These are phyloP conservation scores for Blastocystis sp. DNA, from an alignment of 352 stramenopile species.

Conservation along the genomic window DNA sequence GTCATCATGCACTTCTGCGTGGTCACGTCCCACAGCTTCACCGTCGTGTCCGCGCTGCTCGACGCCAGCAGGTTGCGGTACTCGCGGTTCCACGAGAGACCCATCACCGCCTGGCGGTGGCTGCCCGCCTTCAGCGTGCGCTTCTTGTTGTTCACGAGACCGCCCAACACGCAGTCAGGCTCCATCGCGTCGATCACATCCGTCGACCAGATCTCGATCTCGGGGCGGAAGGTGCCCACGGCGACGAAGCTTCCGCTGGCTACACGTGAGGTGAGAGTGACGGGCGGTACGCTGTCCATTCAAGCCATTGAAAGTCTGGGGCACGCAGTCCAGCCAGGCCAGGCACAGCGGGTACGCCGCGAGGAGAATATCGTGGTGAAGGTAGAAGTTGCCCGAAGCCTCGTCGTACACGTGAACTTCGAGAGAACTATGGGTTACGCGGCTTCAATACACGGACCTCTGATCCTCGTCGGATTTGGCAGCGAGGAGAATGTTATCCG, in stretches of 20 bases:
- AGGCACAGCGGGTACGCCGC: constrained; percentile 96
- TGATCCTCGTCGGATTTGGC: constrained; percentile 86
- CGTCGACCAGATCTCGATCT: constrained; percentile 99
- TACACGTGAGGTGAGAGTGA: not conserved
- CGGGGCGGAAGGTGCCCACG: constrained; percentile 97
- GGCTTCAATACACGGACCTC: not conserved
- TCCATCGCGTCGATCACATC: constrained; percentile 98
- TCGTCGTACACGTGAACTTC: constrained; percentile 98
- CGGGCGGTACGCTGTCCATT: constrained; percentile 61
- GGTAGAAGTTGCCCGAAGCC: constrained; percentile 93
- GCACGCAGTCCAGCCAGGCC: constrained; percentile 90
- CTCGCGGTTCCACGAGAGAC: constrained; percentile 93
- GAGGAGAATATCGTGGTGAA: constrained; percentile 99
- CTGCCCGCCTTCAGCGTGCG: constrained; percentile 86
- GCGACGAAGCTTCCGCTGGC: constrained; percentile 91
- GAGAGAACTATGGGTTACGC: constrained; percentile 83
- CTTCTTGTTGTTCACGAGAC: constrained; percentile 82
- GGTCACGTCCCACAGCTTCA: constrained; percentile 93
- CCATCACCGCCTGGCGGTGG: constrained; percentile 96
- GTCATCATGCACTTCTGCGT: constrained; percentile 91
- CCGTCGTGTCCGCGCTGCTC: constrained; percentile 93
- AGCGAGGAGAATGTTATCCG: constrained; percentile 84
- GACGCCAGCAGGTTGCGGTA: constrained; percentile 92
- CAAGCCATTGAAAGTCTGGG: constrained; percentile 16
- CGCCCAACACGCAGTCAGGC: constrained; percentile 90